These are phyloP conservation scores for Claviceps quebecensis DNA, from an alignment of 2,329 filamentous ascomycete species.

Conservation along the genomic window DNA sequence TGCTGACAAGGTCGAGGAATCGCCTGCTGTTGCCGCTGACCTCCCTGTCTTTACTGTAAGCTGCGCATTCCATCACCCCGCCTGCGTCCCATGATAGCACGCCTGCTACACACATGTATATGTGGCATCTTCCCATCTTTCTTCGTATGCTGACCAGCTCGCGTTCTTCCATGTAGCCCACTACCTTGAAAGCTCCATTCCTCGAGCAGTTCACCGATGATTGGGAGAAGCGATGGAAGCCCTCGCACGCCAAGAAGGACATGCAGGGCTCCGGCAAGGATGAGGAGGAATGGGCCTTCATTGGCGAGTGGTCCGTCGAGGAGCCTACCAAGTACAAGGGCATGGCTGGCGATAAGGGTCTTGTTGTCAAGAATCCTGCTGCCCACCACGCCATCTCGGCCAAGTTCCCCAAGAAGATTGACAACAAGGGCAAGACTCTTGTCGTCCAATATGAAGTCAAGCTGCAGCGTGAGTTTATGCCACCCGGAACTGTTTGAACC, in stretches of 20 bases:
- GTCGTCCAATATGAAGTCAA: conserved; percentile 99
- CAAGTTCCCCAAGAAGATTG: conserved; percentile 92
- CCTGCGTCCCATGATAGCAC: not conserved
- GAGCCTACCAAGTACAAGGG: conserved; percentile 84
- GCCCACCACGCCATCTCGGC: conserved; percentile 98
- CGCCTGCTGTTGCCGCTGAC: conserved; percentile 46
- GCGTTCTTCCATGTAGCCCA: conserved; percentile 45
- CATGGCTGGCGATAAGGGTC: conserved; percentile 87
- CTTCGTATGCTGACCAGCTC: conserved; percentile 10
- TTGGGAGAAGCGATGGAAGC: conserved; percentile 89
- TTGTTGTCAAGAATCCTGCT: conserved; percentile 94
- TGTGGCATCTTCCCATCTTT: too few relatives aligned
- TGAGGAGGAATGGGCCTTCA: conserved; percentile 12
- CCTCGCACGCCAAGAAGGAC: conserved; percentile 94
- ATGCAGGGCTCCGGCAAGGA: conserved; percentile 57
- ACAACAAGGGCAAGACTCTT: conserved; percentile 93
- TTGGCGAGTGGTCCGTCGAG: conserved; percentile 76
- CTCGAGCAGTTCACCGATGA: conserved; percentile 96
- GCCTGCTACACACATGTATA: not conserved
- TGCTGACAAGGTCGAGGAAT: conserved; percentile 52
- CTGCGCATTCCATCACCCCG: conserved; percentile 9
- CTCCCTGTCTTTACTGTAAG: conserved; percentile 82
- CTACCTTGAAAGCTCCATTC: conserved; percentile 81
- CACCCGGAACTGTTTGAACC: too few relatives aligned
- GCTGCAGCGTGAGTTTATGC: conserved; percentile 64